Conservation (phyloP, 2,329 filamentous ascomycete genomes). For the Neocatenulostroma microsporum region DNA sequence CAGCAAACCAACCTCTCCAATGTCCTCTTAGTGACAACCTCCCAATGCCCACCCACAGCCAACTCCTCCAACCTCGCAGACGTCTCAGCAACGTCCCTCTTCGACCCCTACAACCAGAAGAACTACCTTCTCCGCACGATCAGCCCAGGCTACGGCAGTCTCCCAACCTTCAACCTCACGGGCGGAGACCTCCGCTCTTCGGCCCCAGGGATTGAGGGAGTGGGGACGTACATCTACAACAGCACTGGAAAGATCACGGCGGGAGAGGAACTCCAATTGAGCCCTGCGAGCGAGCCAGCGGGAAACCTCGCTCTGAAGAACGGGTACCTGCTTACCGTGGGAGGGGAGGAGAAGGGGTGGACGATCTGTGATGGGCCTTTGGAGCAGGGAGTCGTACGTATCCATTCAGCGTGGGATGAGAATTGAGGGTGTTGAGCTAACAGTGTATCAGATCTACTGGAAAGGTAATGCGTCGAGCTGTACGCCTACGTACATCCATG, state of each 20-base stretch:
- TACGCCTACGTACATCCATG: slow-evolving; percentile 32
- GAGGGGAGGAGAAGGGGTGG: slow-evolving; percentile 32
- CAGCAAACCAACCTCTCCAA: slow-evolving; percentile 13
- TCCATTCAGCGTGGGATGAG: neutral
- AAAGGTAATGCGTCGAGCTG: slow-evolving; percentile 31
- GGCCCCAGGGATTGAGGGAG: slow-evolving; percentile 23
- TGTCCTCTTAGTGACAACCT: slow-evolving; percentile 37
- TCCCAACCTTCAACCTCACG: slow-evolving; percentile 34
- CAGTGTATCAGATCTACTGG: slow-evolving; percentile 27
- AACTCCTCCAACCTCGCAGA: slow-evolving; percentile 28
- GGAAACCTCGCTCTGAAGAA: slow-evolving; percentile 30
- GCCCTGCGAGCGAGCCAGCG: slow-evolving; percentile 21
- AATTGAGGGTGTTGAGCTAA: neutral
- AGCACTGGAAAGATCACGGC: slow-evolving; percentile 21
- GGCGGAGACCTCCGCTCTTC: slow-evolving; percentile 28
- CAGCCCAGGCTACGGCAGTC: slow-evolving; percentile 31
- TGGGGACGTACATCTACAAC: slow-evolving; percentile 26
- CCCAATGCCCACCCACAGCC: slow-evolving; percentile 18
- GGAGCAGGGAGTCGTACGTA: slow-evolving; percentile 25
- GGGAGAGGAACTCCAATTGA: slow-evolving; percentile 28
- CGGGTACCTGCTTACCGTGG: slow-evolving; percentile 33
- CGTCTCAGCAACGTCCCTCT: slow-evolving; percentile 34
- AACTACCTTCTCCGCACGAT: slow-evolving; percentile 33
- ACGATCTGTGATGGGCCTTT: slow-evolving; percentile 31
- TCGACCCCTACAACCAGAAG: slow-evolving; percentile 30